A percentile compares a stretch with the other conserved stretches of the same genome.
Conservation (phyloP, 2,329 filamentous ascomycete genomes). For the Aspergillus sp. region DNA sequence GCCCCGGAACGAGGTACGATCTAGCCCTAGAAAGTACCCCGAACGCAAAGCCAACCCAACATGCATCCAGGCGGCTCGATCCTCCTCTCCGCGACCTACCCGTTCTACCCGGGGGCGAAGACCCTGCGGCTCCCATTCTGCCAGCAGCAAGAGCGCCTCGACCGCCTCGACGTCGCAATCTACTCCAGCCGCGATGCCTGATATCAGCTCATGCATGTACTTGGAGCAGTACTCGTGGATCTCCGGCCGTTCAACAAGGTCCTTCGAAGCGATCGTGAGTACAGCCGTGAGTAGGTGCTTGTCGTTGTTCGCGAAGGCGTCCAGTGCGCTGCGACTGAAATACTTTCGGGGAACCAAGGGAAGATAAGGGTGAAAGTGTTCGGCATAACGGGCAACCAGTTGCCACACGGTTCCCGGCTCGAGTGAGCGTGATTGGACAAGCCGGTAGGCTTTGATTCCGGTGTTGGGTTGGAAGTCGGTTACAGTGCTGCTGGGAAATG, state of each 20-base stretch:
- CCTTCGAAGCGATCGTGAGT: conserved; percentile 69
- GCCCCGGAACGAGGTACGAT: conserved; percentile 65
- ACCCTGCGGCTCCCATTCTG: conserved; percentile 71
- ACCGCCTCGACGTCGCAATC: conserved; percentile 69
- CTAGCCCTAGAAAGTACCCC: conserved; percentile 68
- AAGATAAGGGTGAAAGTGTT: conserved; percentile 69
- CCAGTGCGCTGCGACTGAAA: conserved; percentile 54
- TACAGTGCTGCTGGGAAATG: conserved; percentile 25
- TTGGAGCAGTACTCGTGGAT: conserved; percentile 66
- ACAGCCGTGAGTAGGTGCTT: conserved; percentile 69
- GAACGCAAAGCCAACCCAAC: conserved; percentile 68
- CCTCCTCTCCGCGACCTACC: conserved; percentile 70
- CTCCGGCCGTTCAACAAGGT: conserved; percentile 62
- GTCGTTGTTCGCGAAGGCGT: conserved; percentile 59
- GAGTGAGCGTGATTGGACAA: conserved; percentile 45
- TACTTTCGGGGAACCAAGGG: conserved; percentile 64
- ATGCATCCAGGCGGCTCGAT: conserved; percentile 75
- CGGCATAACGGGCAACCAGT: conserved; percentile 59
- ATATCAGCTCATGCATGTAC: conserved; percentile 69
- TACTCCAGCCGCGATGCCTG: conserved; percentile 64
- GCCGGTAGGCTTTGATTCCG: conserved; percentile 42
- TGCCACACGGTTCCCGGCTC: conserved; percentile 52
- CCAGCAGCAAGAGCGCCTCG: conserved; percentile 66
- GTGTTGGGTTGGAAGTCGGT: conserved; percentile 26
- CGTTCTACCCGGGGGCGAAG: conserved; percentile 59